Percentiles rank a stretch among this genome's conserved stretches.
phyloP scores from a whole-genome alignment of 768 basidiomycete genomes.

The Amylocystis lapponica region DNA sequence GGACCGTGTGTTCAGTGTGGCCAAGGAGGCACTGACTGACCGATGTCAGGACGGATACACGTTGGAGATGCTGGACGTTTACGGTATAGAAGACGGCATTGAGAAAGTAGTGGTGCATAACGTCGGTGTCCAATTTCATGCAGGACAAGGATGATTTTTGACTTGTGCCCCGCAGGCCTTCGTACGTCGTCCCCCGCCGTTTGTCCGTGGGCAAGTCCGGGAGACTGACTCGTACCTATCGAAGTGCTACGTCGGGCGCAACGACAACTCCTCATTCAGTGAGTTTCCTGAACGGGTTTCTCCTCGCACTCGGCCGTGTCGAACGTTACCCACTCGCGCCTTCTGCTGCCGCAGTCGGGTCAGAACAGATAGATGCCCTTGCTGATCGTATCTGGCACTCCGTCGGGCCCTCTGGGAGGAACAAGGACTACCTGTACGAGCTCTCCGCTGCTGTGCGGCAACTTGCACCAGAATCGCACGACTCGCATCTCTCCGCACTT shows the following conservation, averaged over 20 bases:
- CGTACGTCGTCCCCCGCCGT: constrained; percentile 29
- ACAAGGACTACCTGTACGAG: constrained; percentile 91
- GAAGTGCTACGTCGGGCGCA: constrained; percentile 83
- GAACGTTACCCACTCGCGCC: too few species aligned
- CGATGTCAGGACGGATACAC: constrained; percentile 80
- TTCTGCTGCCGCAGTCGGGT: constrained; percentile 74
- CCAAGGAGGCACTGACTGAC: too few species aligned
- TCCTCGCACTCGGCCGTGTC: too few species aligned
- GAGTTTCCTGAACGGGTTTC: constrained; percentile 17
- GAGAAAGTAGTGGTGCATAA: constrained; percentile 53
- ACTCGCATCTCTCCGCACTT: constrained; percentile 70
- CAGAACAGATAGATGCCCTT: constrained; percentile 67
- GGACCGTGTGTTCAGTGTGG: too few species aligned
- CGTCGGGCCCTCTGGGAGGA: constrained; percentile 82
- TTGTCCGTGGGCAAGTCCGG: too few species aligned
- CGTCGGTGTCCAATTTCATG: constrained; percentile 29
- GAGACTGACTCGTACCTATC: too few species aligned
- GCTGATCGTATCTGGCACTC: constrained; percentile 67
- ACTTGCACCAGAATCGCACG: constrained; percentile 68
- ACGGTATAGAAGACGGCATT: constrained; percentile 46
- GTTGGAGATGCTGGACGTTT: constrained; percentile 69
- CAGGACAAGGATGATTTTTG: too few species aligned
- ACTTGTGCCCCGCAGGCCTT: too few species aligned
- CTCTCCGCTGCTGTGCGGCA: constrained; percentile 68
- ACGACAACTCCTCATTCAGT: constrained; percentile 90